Evolutionary conservation across 345 rosid genomes (phyloP).

Genomic region (Citrus maxima): DNA sequence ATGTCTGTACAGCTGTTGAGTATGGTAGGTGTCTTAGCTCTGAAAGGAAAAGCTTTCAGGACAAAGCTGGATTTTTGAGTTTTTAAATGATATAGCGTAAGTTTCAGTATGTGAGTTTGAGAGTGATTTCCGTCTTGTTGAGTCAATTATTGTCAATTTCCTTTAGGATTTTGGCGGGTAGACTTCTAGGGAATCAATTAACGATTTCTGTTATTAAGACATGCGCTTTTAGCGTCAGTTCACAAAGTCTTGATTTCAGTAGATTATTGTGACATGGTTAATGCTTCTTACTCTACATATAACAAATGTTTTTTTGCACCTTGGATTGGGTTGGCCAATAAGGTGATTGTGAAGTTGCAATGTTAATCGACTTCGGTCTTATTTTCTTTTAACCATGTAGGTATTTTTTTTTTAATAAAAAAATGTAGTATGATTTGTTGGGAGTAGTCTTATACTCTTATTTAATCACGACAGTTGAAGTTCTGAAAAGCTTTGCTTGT

Average conservation of each 20-base stretch:
- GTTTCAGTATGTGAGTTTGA: not conserved
- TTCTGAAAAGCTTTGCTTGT: not conserved
- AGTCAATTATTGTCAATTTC: not conserved
- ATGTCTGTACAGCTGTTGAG: slow-evolving; percentile 38
- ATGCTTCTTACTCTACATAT: not conserved
- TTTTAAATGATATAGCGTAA: not conserved
- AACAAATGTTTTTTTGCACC: not conserved
- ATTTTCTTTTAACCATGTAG: not conserved
- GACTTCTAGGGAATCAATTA: not conserved
- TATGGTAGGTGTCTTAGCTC: slow-evolving; percentile 13
- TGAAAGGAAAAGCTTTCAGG: slow-evolving; percentile 10
- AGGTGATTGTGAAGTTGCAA: not conserved
- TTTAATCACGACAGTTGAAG: not conserved
- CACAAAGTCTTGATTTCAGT: not conserved
- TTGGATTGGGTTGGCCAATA: not conserved
- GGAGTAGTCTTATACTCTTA: not conserved
- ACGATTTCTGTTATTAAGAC: not conserved
- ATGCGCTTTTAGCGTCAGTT: not conserved
- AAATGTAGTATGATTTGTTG: not conserved
- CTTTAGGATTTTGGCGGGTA: not conserved
- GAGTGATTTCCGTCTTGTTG: not conserved
- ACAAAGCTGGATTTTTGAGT: slow-evolving; percentile 15
- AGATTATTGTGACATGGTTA: not conserved
- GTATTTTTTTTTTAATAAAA: too few relatives aligned
- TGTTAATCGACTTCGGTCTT: not conserved